These are phyloP conservation scores for Ziziphus jujuba DNA, from an alignment of 306 rosid species.

Conservation along the genomic window DNA sequence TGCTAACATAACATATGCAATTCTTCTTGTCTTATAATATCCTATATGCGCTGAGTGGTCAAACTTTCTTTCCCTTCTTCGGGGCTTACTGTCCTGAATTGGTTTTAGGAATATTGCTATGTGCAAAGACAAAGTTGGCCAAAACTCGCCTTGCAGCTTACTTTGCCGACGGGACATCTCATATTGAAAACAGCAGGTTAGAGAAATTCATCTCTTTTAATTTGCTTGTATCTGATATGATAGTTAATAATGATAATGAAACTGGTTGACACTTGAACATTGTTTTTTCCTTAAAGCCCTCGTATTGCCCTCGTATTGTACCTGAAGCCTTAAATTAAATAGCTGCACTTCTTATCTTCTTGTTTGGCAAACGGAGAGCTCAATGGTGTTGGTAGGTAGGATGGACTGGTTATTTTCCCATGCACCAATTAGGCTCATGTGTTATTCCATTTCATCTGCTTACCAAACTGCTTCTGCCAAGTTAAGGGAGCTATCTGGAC, in stretches of 20 bases:
- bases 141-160: conserved; percentile 69
- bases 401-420: too few species aligned
- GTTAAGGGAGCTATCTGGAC: too few species aligned
- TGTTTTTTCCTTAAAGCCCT: background rate
- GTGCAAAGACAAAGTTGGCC: conserved; percentile 87
- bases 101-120: conserved; percentile 63
- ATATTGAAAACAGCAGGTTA: conserved; percentile 59
- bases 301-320: too few species aligned
- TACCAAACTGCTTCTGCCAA: too few species aligned
- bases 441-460: too few species aligned
- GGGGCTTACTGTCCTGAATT: conserved; percentile 10
- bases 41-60: too few species aligned
- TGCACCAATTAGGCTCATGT: too few species aligned
- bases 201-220: conserved; percentile 21
- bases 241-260: conserved; percentile 4
- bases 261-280: conserved; percentile 1
- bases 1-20: too few species aligned
- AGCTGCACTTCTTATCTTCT: background rate
- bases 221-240: conserved; percentile 11
- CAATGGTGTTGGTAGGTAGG: too few species aligned
- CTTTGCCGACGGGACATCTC: conserved; percentile 85
- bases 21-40: too few species aligned
- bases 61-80: background rate
- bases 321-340: background rate
- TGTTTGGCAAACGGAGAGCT: background rate